Evolutionary conservation across 805 yeast genomes (phyloP).

Genomic region (Blastobotrys americana): DNA sequence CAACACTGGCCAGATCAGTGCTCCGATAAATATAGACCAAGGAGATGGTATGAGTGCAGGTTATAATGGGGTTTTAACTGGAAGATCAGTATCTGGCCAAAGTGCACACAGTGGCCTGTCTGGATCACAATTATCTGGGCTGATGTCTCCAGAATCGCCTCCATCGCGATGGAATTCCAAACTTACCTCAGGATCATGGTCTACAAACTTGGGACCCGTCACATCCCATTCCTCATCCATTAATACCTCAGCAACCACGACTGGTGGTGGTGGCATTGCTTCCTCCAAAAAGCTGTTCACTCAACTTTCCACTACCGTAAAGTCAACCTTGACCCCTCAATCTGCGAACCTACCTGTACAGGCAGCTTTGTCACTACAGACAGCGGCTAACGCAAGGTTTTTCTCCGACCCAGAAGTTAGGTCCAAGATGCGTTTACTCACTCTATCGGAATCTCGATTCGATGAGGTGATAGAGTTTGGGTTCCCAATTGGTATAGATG

Average conservation of each 20-base stretch:
- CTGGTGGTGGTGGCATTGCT: neutral
- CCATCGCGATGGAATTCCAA: neutral
- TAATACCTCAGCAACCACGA: neutral
- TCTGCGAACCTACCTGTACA: neutral
- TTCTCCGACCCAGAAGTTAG: constrained; percentile 16
- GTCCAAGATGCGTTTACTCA: constrained; percentile 15
- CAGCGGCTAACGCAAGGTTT: constrained; percentile 15
- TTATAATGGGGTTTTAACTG: neutral
- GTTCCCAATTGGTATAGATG: constrained; percentile 16
- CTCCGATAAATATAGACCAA: neutral
- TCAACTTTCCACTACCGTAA: neutral
- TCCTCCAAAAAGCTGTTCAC: neutral
- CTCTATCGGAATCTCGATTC: constrained; percentile 13
- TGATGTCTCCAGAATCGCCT: neutral
- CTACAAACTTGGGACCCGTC: neutral
- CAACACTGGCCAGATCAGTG: constrained; percentile 5
- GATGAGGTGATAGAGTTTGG: constrained; percentile 24
- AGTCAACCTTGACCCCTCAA: neutral
- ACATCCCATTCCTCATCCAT: constrained; percentile 1
- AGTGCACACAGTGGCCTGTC: neutral
- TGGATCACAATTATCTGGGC: neutral
- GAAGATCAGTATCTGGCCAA: neutral
- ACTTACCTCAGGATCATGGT: neutral
- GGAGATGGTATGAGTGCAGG: constrained; percentile 1
- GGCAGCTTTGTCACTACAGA: constrained; percentile 2